Evolutionary conservation across 2,329 filamentous ascomycete species (phyloP), one percentile per base, ranked within the genome.

Genomic region (Trichoderma gracile): DNA sequence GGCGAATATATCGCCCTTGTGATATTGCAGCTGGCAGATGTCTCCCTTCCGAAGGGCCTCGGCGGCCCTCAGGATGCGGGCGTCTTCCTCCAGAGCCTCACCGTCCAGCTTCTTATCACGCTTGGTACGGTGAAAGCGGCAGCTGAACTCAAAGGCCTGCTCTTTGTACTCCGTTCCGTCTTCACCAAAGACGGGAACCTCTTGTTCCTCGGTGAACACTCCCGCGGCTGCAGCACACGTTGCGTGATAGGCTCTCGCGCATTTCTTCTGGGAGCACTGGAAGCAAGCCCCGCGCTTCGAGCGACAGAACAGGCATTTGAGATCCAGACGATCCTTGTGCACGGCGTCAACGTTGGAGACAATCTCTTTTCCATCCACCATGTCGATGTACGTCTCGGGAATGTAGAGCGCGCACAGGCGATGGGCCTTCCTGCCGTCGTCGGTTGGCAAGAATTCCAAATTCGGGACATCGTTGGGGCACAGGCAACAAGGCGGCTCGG

Each of bases 201-300:
- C 87, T 33, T 91, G 91, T 71, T 92, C 87, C 74, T 99, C 94
- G 55, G 97, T 88, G 73, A 96, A 91, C 2, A 97, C 93, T 64
- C 95, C 95, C 42, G 93, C 94, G 23, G 94, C 89, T 8, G 93
- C 89, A 3, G 95, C 95, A 74, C 95, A 99, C 1, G 93, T 98
- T 17, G 94, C 91, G 75, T 99, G 95, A 77, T 97, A 99, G 9
- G 94, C 90, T 68, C 95, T 84, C 4, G 92, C 90, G 72, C 95
- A 99, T 75, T 97, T 98, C 80, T 93, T 94, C 70, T 92, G 89
- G 1, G 92, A 96, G 77, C 95, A 99, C 76, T 98, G 94, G 79
- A 99, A 96, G 78, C 94, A 97, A 17, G 92, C 92, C n/a, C 95
- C 95, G 64, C 90, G 91, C 76, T 95, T 96, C 38, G 93, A 96